These are phyloP conservation scores for Postia placenta DNA, from an alignment of 768 basidiomycete species.

Conservation along the genomic window DNA sequence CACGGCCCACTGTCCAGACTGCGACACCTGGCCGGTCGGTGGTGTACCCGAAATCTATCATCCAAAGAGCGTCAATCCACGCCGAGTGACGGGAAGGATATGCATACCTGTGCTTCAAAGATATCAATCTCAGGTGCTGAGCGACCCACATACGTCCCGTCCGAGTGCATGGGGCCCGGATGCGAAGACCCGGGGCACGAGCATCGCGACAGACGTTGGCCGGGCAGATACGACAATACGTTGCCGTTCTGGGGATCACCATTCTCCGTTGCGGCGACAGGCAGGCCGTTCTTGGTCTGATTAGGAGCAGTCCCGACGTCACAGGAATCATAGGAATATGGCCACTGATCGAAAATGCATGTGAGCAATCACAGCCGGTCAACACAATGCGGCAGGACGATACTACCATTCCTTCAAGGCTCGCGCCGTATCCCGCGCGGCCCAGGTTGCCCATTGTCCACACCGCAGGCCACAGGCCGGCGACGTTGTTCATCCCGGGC, in stretches of 20 bases:
- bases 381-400: too few relatives aligned
- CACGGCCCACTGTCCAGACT: constrained; percentile 79
- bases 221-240: constrained; percentile 69
- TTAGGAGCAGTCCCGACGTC: constrained; percentile 83
- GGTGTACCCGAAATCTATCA: constrained; percentile 26
- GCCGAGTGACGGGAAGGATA: neutral
- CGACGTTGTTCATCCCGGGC: constrained; percentile 60
- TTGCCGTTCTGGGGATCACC: constrained; percentile 45
- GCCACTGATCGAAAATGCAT: constrained; percentile 38
- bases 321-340: constrained; percentile 66
- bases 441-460: constrained; percentile 61
- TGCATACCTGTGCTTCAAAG: constrained; percentile 35
- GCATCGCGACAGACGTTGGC: constrained; percentile 33
- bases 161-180: constrained; percentile 44
- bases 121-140: constrained; percentile 69
- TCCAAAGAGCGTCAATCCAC: neutral
- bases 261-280: constrained; percentile 48
- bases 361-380: too few relatives aligned
- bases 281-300: constrained; percentile 60
- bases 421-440: constrained; percentile 67
- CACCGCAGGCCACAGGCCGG: constrained; percentile 49
- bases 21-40: constrained; percentile 66
- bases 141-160: constrained; percentile 58
- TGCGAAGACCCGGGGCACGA: constrained; percentile 44
- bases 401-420: constrained; percentile 42